Evolutionary conservation across 495 filamentous ascomycete species (phyloP).

Genomic region (Clohesyomyces aquaticus): DNA sequence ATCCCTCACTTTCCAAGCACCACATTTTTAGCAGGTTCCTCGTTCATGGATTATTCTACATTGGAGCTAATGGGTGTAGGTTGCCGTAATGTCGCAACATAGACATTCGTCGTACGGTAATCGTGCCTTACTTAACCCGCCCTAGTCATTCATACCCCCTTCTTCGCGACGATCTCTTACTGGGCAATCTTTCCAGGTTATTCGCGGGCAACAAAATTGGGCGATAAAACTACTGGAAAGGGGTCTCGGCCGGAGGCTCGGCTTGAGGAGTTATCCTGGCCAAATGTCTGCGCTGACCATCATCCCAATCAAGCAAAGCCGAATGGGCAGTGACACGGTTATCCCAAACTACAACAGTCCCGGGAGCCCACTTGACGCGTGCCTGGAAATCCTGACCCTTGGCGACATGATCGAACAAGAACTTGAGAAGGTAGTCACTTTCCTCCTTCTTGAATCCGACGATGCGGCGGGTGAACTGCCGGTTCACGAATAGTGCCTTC

Average conservation of each 20-base stretch:
- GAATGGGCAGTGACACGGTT: constrained; percentile 80
- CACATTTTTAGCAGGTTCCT: too few species aligned
- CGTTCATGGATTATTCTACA: too few species aligned
- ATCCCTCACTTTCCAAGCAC: too few species aligned
- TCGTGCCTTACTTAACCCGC: too few species aligned
- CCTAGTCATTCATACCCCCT: too few species aligned
- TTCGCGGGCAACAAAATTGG: too few species aligned
- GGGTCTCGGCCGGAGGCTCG: constrained; percentile 72
- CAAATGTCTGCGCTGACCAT: constrained; percentile 76
- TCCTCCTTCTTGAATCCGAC: constrained; percentile 79
- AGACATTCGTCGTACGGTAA: too few species aligned
- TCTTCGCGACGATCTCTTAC: too few species aligned
- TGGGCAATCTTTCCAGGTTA: too few species aligned
- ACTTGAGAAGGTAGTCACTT: constrained; percentile 77
- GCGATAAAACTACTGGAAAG: constrained; percentile 56
- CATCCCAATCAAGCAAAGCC: constrained; percentile 78
- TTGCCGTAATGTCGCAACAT: too few species aligned
- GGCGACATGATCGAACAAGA: constrained; percentile 84
- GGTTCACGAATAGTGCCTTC: constrained; percentile 85
- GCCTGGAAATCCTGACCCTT: constrained; percentile 85
- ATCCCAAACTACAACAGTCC: constrained; percentile 89
- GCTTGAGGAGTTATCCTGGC: constrained; percentile 86
- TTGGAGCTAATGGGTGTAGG: too few species aligned
- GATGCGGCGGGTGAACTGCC: constrained; percentile 75
- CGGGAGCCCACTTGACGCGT: constrained; percentile 79